Conservation (phyloP, 805 yeast genomes). For the Huiozyma naganishii region DNA sequence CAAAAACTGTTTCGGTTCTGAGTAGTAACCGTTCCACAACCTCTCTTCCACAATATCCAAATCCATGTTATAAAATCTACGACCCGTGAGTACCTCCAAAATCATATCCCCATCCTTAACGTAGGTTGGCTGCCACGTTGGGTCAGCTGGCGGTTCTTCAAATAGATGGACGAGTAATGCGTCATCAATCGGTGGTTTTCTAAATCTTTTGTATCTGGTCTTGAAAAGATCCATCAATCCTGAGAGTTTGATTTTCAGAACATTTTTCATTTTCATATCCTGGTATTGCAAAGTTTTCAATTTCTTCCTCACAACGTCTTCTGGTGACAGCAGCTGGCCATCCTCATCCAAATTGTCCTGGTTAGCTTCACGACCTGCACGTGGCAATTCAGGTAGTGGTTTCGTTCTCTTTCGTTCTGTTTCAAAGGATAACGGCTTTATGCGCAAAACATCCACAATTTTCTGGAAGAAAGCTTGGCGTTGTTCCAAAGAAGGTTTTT, state of each 20-base stretch:
- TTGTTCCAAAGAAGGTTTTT: constrained; percentile 38
- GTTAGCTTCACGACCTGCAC: constrained; percentile 18
- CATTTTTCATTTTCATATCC: constrained; percentile 77
- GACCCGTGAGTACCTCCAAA: constrained; percentile 66
- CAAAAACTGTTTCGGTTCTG: constrained; percentile 83
- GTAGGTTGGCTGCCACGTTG: constrained; percentile 31
- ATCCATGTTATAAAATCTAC: constrained; percentile 75
- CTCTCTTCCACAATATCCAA: constrained; percentile 89
- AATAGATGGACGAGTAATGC: constrained; percentile 61
- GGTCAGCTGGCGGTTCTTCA: constrained; percentile 40
- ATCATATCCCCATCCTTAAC: constrained; percentile 63
- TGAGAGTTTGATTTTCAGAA: constrained; percentile 73
- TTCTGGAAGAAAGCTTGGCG: constrained; percentile 46
- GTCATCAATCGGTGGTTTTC: constrained; percentile 84
- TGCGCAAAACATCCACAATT: constrained; percentile 42
- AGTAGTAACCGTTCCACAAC: constrained; percentile 91
- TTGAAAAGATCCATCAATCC: constrained; percentile 86
- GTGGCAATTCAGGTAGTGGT: constrained; percentile 32
- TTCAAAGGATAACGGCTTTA: constrained; percentile 64
- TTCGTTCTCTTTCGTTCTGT: constrained; percentile 42
- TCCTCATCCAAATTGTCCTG: constrained; percentile 13
- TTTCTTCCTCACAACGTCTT: constrained; percentile 31
- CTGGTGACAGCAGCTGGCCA: constrained; percentile 26
- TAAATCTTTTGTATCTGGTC: constrained; percentile 76
- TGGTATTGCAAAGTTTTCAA: constrained; percentile 39